Evolutionary conservation across 1,139 yeast species (phyloP), one percentile per base, ranked within the genome.

Genomic region (Lodderomyces orthopsilosis): DNA sequence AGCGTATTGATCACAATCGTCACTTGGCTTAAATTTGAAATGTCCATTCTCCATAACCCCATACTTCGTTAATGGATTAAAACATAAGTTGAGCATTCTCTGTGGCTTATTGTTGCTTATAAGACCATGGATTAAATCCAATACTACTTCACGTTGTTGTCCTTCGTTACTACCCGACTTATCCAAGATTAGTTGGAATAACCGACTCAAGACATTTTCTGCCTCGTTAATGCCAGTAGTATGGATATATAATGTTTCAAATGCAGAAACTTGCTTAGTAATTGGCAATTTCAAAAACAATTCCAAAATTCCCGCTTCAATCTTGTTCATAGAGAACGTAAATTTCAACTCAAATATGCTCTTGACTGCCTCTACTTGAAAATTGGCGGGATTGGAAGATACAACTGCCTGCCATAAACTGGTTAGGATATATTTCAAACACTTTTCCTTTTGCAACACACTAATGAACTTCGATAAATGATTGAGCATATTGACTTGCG

Each of bases 181-280:
- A 56, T 89, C 96, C 15, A 88, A 57, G 10, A 88, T 65, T 4
- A 88, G 56, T 47, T 83, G 81, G n/a, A 89, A 61, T 0, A 95
- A 93, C 45, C 84, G 70, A 10, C 74, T 67, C 18, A 89, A 62
- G 7, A 90, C 64, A 0, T 61, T 54, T 43, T 67, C 68, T 10
- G 74, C 76, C 9, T 72, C 74, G 46, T 63, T 69, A 32, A 65
- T 57, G 4, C 70, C 60, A 14, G 61, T 51, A 1, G 85, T 70
- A 51, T 83, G 86, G 4, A 67, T 67, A 91, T 93, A 85, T 14
- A 85, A 56, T 3, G 75, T 67, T 40, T 74, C 72, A 46, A 84
- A 70, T 0, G 83, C 81, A 18, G 63, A 59, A 1, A 81, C 57
- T 49, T 79, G 65, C 10, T 66, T 63, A 18, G 59, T 55, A 4